Evolutionary conservation across 73 alveolate genomes (phyloP).

Genomic region (Blepharisma stoltei): DNA sequence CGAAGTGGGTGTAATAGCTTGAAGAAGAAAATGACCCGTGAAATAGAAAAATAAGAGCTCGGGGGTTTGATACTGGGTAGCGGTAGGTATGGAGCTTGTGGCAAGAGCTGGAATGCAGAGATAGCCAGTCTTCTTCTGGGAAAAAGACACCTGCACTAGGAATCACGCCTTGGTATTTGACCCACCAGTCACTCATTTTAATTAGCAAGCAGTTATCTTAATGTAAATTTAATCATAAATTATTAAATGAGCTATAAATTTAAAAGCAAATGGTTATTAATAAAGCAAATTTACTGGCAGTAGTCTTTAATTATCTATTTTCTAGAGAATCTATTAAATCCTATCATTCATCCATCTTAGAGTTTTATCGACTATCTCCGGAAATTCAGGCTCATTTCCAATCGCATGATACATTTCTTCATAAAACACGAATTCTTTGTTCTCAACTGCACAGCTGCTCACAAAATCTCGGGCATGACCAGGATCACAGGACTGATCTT

Average conservation of each 20-base stretch:
- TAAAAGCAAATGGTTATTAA: too few relatives aligned
- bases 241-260: too few relatives aligned
- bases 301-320: too few relatives aligned
- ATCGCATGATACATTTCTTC: too few relatives aligned
- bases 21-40: not conserved
- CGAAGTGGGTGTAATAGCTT: not conserved
- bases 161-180: not conserved
- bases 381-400: too few relatives aligned
- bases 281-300: too few relatives aligned
- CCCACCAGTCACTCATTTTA: conserved; percentile 6
- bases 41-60: not conserved
- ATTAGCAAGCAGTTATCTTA: not conserved
- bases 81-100: not conserved
- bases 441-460: not conserved
- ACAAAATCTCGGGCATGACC: not conserved
- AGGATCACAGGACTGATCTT: not conserved
- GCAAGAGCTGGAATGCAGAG: not conserved
- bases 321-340: too few relatives aligned
- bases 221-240: too few relatives aligned
- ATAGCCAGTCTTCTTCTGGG: conserved; percentile 1
- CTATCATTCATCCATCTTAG: too few relatives aligned
- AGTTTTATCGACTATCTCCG: too few relatives aligned
- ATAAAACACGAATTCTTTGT: too few relatives aligned
- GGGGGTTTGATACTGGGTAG: not conserved
- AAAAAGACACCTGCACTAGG: conserved; percentile 1